These are phyloP conservation scores for Tilletia indica DNA, from an alignment of 1,284 basidiomycete genomes.

Conservation along the genomic window DNA sequence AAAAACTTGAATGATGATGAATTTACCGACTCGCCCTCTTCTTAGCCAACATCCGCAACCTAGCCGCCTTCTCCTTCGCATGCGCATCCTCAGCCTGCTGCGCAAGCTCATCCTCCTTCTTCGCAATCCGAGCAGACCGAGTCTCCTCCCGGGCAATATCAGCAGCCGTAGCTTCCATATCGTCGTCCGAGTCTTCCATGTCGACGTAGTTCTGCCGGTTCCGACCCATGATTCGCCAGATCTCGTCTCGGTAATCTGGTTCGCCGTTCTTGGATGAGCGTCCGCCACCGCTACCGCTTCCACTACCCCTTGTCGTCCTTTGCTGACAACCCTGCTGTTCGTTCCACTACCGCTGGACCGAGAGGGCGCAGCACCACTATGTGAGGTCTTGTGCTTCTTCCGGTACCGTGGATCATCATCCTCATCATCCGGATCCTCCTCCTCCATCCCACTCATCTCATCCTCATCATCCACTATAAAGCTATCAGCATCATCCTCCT, in stretches of 20 bases:
- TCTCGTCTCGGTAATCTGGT: constrained; percentile 30
- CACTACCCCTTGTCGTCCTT: neutral
- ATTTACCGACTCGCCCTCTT: neutral
- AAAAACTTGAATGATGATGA: no score
- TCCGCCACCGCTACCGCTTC: no score
- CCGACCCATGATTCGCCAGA: constrained; percentile 50
- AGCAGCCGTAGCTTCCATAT: constrained; percentile 51
- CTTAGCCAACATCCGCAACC: neutral
- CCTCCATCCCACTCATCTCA: constrained; percentile 18
- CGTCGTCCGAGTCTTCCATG: constrained; percentile 40
- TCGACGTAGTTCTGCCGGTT: constrained; percentile 41
- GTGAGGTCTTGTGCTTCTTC: constrained; percentile 25
- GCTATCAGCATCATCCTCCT: constrained; percentile 30
- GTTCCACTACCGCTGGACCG: neutral
- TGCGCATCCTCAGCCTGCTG: constrained; percentile 35
- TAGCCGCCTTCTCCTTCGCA: constrained; percentile 38
- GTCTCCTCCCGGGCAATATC: constrained; percentile 46
- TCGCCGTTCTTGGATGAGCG: no score
- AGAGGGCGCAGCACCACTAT: neutral
- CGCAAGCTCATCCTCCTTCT: constrained; percentile 45
- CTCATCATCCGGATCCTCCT: constrained; percentile 26
- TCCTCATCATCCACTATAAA: constrained; percentile 32
- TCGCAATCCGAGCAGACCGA: constrained; percentile 37
- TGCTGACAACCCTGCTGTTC: neutral
- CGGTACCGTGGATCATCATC: constrained; percentile 19